Evolutionary conservation across 2,329 filamentous ascomycete genomes (phyloP), one percentile per base, ranked within the genome.

Genomic region (Diaporthe sp.): DNA sequence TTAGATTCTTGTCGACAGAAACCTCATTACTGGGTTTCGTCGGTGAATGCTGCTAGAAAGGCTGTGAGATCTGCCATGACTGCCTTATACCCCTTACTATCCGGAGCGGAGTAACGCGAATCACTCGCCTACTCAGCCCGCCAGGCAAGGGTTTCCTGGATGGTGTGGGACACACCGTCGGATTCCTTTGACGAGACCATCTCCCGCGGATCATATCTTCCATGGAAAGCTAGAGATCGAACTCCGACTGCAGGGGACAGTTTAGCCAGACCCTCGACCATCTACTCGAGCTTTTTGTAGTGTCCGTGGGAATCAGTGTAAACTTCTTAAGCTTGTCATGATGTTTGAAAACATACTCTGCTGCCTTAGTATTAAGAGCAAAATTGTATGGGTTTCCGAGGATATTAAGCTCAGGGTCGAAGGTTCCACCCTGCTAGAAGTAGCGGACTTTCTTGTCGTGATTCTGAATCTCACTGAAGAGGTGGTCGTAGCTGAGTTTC

Each of bases 301-400:
- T 75, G 47, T 75, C 74, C 22, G 74, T 75, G 6, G 74, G 74
- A 39, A 75, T 61, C 50, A 75, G 30, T 2, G 25, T 73, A 37
- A 75, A 71, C 1, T 19, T 73, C 32, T 50, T 71, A 6, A 75
- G 71, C 47, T 50, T 71, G 15, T n/a, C 58, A 25, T 42, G 22
- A 27, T 71, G 66, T 6, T 30, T 5, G n/a, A 75, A 75, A 4
- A 75, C 71, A 35, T 58, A 75, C 27, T 73, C 32, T 22, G 74
- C 74, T 15, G 74, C 74, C 27, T 39, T 19, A 25, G 71, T 63
- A 39, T 75, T 70, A 3, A 75, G 55, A 22, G 74, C 71, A n/a
- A 75, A 75, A 39, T 75, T 75, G 50, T 73, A 72, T 37, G 74
- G 74, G 19, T 75, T 75, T n/a, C 74, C 74, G 30, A 75, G 66